Evolutionary conservation across 2,329 filamentous ascomycete species (phyloP), one percentile per base, ranked within the genome.

Genomic region (Rutstroemia sp.): DNA sequence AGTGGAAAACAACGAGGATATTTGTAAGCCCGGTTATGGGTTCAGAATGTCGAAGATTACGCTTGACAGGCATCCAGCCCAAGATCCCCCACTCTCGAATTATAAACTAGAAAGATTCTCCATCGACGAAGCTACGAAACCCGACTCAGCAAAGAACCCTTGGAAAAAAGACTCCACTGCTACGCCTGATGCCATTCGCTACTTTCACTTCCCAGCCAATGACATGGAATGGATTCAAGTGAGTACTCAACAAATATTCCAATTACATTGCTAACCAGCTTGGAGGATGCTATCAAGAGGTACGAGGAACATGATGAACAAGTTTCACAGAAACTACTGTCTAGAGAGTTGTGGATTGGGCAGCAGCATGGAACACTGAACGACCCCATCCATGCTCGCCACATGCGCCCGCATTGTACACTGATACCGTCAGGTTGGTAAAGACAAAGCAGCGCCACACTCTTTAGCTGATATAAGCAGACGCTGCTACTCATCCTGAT

Each of bases 171-270:
- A 48, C 56, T 47, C 27, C 4, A 2, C 3, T 8, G 2, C 16
- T 5, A 10, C 27, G 4, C 30, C 55, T 2, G 48, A 56, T 21
- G 41, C 23, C 10, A 25, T 63, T 16, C 62, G 61, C 0, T 62
- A 62, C 44, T 61, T 65, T 50, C 62, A 65, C 51, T 59, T 65
- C 16, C 60, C 61, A 18, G 52, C 62, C 10, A 65, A 65, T 41
- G 62, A 63, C 21, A 65, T 62, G 61, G 4, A 37, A 7, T 65
- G 59, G 62, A 57, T 65, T 49, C 61, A 63, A 38, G 61, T 62
- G 52, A 12, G 25, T 27, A 27, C 25, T 27, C 25, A 7, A 27
- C 6, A 7, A 27, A 8, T 7, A 27, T 27, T 27, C 25, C 7
- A 27, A 8, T 7, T 27, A 5, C 25, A 27, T 27, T 8, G 25